Base-by-base conservation (phyloP, 805 yeast species). In the Starmerella sp. region DNA sequence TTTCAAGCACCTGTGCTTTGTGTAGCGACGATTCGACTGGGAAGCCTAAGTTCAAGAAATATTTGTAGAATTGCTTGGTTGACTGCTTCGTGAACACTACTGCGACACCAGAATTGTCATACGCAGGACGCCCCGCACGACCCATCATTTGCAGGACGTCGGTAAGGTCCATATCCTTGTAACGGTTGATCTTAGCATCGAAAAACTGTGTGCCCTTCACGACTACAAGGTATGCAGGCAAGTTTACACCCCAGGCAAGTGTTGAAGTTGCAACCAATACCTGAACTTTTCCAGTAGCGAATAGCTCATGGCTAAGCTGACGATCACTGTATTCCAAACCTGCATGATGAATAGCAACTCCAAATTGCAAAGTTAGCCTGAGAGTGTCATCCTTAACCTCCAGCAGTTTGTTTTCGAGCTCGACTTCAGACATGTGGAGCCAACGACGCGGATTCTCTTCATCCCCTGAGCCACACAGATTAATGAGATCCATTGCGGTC, bases 131-230 rank as follows among this genome's bases (percentile, higher is more conserved):
- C 48, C 91, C 91, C 0, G 91, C 91, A 66, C 91, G 73, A 41
- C 91, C 91, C 88, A 83, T 83, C 89, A 83, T 84, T 67, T 83
- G 93, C 55, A 84, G 68, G 51, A 85, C 84, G 68, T 84, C 93
- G 0, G 91, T 85, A 63, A 84, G 74, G 64, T 84, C 91, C 91
- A 84, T 85, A 63, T 84, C 91, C 60, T 79, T 75, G 66, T 84
- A 85, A 1, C 77, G 86, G 65, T 83, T 86, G 57, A 75, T 71
- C 53, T 71, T 75, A 28, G 76, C 75, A 22, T 74, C 75, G 78
- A 83, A 84, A 51, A 77, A 74, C 61, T 77, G 80, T 0, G 93
- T 84, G 32, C 91, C 91, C 67, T 84, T 84, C 61, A 84, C 82
- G 45, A 84, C 78, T 14, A 84, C 93, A 60, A 84, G 71, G 69